Percentiles rank a stretch among this genome's conserved stretches.
phyloP scores from a whole-genome alignment of 1,284 basidiomycete species.

The Pseudozyma tsukubaensis region DNA sequence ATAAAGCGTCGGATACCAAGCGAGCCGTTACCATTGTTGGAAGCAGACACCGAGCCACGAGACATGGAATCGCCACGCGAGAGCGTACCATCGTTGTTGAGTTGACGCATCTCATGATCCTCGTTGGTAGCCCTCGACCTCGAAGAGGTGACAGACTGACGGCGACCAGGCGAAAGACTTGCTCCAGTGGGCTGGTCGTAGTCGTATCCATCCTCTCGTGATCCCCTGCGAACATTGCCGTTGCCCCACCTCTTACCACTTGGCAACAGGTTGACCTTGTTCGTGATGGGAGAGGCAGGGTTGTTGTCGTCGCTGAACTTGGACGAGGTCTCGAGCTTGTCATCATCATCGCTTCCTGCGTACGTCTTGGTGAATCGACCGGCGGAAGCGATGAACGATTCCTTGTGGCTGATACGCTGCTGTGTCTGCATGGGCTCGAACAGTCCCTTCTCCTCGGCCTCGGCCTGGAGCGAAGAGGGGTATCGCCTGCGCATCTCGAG shows the following conservation, averaged over 20 bases:
- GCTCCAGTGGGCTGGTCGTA: slow-evolving; percentile 6
- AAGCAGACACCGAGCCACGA: background rate
- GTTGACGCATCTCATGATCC: slow-evolving; percentile 52
- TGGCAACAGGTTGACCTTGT: slow-evolving; percentile 42
- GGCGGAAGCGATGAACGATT: slow-evolving; percentile 28
- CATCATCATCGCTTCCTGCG: slow-evolving; percentile 40
- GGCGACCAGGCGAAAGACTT: slow-evolving; percentile 13
- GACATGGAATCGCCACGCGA: slow-evolving; percentile 11
- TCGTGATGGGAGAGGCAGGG: slow-evolving; percentile 27
- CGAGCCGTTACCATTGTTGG: slow-evolving; percentile 20
- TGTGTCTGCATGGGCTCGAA: slow-evolving; percentile 5
- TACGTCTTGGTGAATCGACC: slow-evolving; percentile 30
- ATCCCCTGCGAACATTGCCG: slow-evolving; percentile 8
- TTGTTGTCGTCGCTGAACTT: slow-evolving; percentile 47
- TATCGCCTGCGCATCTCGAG: slow-evolving; percentile 70
- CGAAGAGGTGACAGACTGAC: slow-evolving; percentile 32
- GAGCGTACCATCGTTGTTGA: slow-evolving; percentile 17
- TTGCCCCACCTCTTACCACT: slow-evolving; percentile 35
- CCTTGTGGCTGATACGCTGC: slow-evolving; percentile 24
- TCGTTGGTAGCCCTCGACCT: slow-evolving; percentile 37
- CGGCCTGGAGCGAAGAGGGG: slow-evolving; percentile 46
- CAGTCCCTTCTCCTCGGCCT: slow-evolving; percentile 58
- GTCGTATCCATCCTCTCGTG: slow-evolving; percentile 29
- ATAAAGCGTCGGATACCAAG: slow-evolving; percentile 48
- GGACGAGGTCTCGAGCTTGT: slow-evolving; percentile 43